Conservation (phyloP, 163 green algal species). For the Chloroidium sp. region DNA sequence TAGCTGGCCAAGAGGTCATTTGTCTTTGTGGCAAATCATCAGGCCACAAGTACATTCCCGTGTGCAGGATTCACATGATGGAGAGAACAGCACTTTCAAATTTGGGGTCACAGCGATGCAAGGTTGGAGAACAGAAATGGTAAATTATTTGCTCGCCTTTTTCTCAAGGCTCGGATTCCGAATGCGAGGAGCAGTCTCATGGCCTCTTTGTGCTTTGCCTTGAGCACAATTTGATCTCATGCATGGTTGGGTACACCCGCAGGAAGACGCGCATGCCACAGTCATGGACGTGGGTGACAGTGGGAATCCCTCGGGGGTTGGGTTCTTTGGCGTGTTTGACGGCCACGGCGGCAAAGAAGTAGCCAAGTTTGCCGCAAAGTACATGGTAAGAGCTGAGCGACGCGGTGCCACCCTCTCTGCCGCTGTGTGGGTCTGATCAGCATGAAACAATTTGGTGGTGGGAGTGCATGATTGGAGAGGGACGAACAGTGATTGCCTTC, state of each 20-base stretch:
- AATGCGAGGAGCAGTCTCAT: background rate
- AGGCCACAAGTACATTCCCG: background rate
- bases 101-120: constrained; percentile 62
- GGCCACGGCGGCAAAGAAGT: constrained; percentile 75
- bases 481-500: background rate
- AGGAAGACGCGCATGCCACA: constrained; percentile 64
- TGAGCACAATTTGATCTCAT: background rate
- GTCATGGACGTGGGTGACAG: constrained; percentile 37
- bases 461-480: too few species aligned
- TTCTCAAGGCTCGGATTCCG: background rate
- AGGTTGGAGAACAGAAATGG: constrained; percentile 62
- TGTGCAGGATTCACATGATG: constrained; percentile 45
- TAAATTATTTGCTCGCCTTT: constrained; percentile 5
- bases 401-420: background rate
- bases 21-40: background rate
- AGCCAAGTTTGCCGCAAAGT: constrained; percentile 49
- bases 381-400: constrained; percentile 35
- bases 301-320: constrained; percentile 3
- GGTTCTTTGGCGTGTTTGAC: constrained; percentile 72
- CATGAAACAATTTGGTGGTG: too few species aligned
- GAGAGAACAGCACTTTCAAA: constrained; percentile 37
- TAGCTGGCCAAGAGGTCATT: background rate
- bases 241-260: background rate
- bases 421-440: too few species aligned
- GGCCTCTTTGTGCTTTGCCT: background rate